These are phyloP conservation scores for Monilinia laxa DNA, from an alignment of 2,329 filamentous ascomycete genomes.

Conservation along the genomic window DNA sequence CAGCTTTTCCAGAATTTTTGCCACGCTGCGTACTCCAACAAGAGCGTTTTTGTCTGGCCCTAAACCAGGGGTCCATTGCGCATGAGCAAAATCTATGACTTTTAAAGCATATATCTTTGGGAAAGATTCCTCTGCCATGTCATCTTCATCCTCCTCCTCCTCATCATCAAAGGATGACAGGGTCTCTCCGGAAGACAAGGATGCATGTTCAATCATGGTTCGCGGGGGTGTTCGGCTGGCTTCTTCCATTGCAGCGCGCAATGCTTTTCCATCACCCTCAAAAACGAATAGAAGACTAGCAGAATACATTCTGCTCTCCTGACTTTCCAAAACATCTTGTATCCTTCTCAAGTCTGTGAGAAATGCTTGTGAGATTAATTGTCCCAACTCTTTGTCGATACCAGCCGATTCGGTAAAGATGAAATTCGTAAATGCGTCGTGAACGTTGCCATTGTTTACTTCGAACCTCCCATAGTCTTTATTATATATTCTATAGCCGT, in stretches of 20 bases:
- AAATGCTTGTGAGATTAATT: conserved; percentile 55
- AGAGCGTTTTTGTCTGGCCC: conserved; percentile 86
- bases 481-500: conserved; percentile 60
- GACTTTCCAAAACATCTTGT: conserved; percentile 51
- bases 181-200: conserved; percentile 35
- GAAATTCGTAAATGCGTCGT: conserved; percentile 55
- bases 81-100: conserved; percentile 97
- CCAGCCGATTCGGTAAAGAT: conserved; percentile 58
- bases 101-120: conserved; percentile 77
- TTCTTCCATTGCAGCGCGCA: conserved; percentile 44
- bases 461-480: conserved; percentile 59
- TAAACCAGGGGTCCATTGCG: conserved; percentile 72
- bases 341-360: conserved; percentile 53
- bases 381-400: conserved; percentile 59
- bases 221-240: conserved; percentile 38
- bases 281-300: conserved; percentile 58
- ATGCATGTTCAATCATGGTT: conserved; percentile 33
- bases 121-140: conserved; percentile 53
- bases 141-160: conserved; percentile 55
- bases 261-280: conserved; percentile 59
- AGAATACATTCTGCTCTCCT: conserved; percentile 64
- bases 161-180: conserved; percentile 37
- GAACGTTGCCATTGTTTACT: conserved; percentile 55
- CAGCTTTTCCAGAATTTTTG: conserved; percentile 65
- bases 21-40: conserved; percentile 69